Evolutionary conservation across 331 rosid genomes (phyloP).

Genomic region (Acacia concinna): DNA sequence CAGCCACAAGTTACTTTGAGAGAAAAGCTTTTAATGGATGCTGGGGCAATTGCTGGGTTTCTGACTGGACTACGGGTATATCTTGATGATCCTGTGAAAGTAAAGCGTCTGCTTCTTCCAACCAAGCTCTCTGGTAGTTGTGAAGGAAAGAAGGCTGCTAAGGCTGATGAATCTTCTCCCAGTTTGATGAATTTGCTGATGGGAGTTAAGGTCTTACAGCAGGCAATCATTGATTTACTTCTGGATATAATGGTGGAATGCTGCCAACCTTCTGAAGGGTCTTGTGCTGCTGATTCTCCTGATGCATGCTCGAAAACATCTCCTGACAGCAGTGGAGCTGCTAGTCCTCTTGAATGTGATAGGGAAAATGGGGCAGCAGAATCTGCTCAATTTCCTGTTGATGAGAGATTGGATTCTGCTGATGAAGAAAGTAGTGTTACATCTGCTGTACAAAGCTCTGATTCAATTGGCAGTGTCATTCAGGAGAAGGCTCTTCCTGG

Average conservation of each 20-base stretch:
- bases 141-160: conserved; percentile 70
- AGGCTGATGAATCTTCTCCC: conserved; percentile 86
- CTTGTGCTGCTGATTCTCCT: conserved; percentile 55
- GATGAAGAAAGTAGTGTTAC: conserved; percentile 64
- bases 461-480: conserved; percentile 44
- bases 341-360: conserved; percentile 54
- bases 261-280: conserved; percentile 92
- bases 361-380: conserved; percentile 69
- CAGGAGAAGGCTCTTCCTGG: conserved; percentile 72
- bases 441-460: conserved; percentile 92
- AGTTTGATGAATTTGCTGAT: conserved; percentile 98
- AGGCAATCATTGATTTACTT: conserved; percentile 95
- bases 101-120: conserved; percentile 95
- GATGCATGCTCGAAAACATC: conserved; percentile 66
- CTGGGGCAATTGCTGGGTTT: conserved; percentile 99
- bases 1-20: conserved; percentile 95
- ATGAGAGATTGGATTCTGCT: conserved; percentile 71
- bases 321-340: conserved; percentile 57
- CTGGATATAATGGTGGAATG: conserved; percentile 99
- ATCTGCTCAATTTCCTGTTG: conserved; percentile 57
- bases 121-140: conserved; percentile 75
- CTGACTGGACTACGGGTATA: conserved; percentile 97
- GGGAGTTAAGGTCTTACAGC: conserved; percentile 98
- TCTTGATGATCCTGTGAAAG: conserved; percentile 99
- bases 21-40: conserved; percentile 95